These are phyloP conservation scores for Penicillium flavigenum DNA, from an alignment of 495 filamentous ascomycete species.

Conservation along the genomic window DNA sequence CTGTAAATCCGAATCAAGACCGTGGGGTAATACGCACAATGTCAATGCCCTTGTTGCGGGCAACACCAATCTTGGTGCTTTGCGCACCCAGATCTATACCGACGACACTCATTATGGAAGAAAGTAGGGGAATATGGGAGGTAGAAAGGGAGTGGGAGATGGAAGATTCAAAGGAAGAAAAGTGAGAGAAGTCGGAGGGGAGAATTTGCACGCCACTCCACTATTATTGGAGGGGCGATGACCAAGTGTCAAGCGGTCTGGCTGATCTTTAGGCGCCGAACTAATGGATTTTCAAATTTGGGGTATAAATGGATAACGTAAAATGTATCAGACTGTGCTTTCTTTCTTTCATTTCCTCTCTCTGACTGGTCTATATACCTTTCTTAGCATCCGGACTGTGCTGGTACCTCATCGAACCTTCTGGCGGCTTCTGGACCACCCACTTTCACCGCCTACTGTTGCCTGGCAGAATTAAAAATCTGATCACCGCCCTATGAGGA, in stretches of 20 bases:
- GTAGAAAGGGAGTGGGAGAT: slow-evolving; percentile 19
- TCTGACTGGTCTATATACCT: slow-evolving; percentile 21
- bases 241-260: slow-evolving; percentile 24
- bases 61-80: slow-evolving; percentile 96
- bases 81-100: slow-evolving; percentile 96
- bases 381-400: slow-evolving; percentile 16
- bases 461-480: slow-evolving; percentile 28
- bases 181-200: slow-evolving; percentile 35
- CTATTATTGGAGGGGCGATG: slow-evolving; percentile 32
- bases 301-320: slow-evolving; percentile 2
- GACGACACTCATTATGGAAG: slow-evolving; percentile 66
- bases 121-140: slow-evolving; percentile 19
- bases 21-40: slow-evolving; percentile 71
- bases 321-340: slow-evolving; percentile 1
- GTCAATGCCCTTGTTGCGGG: slow-evolving; percentile 96
- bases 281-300: neutral
- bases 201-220: slow-evolving; percentile 47
- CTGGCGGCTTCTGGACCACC: slow-evolving; percentile 38
- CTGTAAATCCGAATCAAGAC: slow-evolving; percentile 3
- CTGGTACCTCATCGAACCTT: slow-evolving; percentile 38
- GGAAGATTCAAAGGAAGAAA: slow-evolving; percentile 24
- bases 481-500: slow-evolving; percentile 21
- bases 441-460: slow-evolving; percentile 32
- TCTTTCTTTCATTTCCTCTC: neutral
- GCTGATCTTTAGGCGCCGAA: slow-evolving; percentile 9